phyloP scores from a whole-genome alignment of 441 rosid species.

The Adansonia gregorii region DNA sequence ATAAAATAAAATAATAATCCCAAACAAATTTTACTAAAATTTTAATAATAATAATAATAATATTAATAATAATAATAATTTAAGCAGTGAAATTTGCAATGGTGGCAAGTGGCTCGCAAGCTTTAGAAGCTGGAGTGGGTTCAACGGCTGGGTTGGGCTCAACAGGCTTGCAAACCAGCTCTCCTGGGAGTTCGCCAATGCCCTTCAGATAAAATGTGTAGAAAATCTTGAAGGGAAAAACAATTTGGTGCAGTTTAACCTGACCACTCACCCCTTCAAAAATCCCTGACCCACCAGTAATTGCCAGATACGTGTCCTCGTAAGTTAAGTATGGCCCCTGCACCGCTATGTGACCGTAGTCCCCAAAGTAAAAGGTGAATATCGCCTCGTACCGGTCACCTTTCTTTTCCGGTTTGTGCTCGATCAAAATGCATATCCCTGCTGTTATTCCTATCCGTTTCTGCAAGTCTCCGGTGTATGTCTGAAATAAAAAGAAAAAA shows the following conservation, averaged over 20 bases:
- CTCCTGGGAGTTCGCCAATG: slow-evolving; percentile 59
- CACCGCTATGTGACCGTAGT: slow-evolving; percentile 73
- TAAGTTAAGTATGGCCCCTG: slow-evolving; percentile 49
- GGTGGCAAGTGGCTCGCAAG: slow-evolving; percentile 51
- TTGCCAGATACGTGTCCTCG: slow-evolving; percentile 44
- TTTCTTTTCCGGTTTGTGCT: slow-evolving; percentile 70
- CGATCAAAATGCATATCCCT: slow-evolving; percentile 62
- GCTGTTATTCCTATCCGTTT: slow-evolving; percentile 78
- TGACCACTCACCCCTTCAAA: slow-evolving; percentile 70
- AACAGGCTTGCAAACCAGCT: slow-evolving; percentile 57
- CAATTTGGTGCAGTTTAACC: slow-evolving; percentile 71
- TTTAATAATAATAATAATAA: no score
- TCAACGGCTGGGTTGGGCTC: slow-evolving; percentile 56
- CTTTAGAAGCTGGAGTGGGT: slow-evolving; percentile 62
- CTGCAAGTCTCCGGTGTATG: slow-evolving; percentile 67
- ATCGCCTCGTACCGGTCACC: slow-evolving; percentile 80
- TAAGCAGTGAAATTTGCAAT: slow-evolving; percentile 47
- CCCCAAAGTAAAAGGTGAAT: slow-evolving; percentile 81
- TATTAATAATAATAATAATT: no score
- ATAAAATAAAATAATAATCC: no score
- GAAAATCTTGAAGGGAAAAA: slow-evolving; percentile 81
- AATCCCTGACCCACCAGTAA: slow-evolving; percentile 76
- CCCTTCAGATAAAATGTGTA: slow-evolving; percentile 79
- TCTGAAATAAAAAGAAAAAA: slow-evolving; percentile 26
- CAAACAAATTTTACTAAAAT: no score